Base-by-base conservation (phyloP, 768 basidiomycete species). In the Serpula lacrymans region DNA sequence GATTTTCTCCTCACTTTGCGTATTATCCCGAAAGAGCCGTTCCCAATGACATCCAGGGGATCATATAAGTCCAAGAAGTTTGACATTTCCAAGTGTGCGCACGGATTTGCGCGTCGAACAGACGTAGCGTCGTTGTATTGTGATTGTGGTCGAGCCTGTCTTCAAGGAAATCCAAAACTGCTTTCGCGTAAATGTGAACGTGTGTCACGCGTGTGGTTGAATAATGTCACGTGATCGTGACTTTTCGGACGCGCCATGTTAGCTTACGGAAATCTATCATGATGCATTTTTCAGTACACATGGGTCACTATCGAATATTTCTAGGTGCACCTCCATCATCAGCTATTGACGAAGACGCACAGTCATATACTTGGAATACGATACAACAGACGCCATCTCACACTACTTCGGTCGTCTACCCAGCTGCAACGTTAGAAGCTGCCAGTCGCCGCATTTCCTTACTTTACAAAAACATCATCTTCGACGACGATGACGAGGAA, bases 11-110 rank as follows among this genome's bases (percentile, higher is more conserved):
- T 72, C 10, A 97, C 94, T 69, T 97, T 97, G 45, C 92, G 82
- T 49, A 99, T 99, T 46, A 98, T 89, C 2, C 96, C 96, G 69
- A 99, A 99, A 4, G 88, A 89, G 20, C 96, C 96, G 53, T 94
- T 97, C 4, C 96, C 96, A 34, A 99, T 95, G 42, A 96, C 75
- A 49, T 94, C 92, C 34, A 93, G 72, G 6, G 89, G 71, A 46
- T 92, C 90, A 55, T 95, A 98, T 35, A 77, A 74, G 51, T 88
- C 87, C 16, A 94, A 69, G 50, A 81, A 80, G 1, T 41, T 31
- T 10, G 48, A 42, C 60, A 62, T 63, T 39, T 41, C 34, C 37
- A 24, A 18, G 10, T 16, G 45, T 45, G 32, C 23, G 32, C 53
- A 31, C 38, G 30, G 27, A 14, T 7, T 6, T 6, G 39, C 39